Conservation (phyloP, 371 early-diverging fungal genomes). For the Phascolomyces articulosus region DNA sequence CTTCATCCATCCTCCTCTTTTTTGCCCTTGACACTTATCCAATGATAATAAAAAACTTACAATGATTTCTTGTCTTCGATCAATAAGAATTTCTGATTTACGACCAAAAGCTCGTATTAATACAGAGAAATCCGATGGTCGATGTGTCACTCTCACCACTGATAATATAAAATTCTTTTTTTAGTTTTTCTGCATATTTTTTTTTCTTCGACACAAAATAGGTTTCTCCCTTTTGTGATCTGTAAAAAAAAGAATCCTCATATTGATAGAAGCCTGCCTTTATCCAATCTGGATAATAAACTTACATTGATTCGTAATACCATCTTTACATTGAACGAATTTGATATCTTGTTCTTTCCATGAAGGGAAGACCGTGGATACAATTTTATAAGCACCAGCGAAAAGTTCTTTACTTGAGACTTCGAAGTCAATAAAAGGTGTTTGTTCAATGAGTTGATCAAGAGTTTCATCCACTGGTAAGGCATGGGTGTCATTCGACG, state of each 20-base stretch:
- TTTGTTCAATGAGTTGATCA: slow-evolving; percentile 41
- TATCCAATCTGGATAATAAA: slow-evolving; percentile 1
- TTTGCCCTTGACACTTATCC: not conserved
- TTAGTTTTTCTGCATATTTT: no score
- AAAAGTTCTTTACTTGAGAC: slow-evolving; percentile 62
- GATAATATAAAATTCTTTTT: slow-evolving; percentile 3
- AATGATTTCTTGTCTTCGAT: slow-evolving; percentile 84
- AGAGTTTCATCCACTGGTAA: slow-evolving; percentile 10
- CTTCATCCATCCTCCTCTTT: not conserved
- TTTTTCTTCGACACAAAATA: no score
- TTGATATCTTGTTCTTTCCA: slow-evolving; percentile 71
- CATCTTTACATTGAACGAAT: slow-evolving; percentile 84
- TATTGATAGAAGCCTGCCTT: not conserved
- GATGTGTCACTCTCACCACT: slow-evolving; percentile 82
- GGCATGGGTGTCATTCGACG: not conserved
- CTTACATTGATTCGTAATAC: slow-evolving; percentile 91
- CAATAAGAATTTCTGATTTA: slow-evolving; percentile 86
- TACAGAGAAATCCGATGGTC: slow-evolving; percentile 61
- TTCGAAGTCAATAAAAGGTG: slow-evolving; percentile 56
- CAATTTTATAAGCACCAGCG: slow-evolving; percentile 65
- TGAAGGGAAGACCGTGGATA: slow-evolving; percentile 67
- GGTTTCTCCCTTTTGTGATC: not conserved
- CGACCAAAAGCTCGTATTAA: slow-evolving; percentile 91
- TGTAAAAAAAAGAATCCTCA: not conserved
- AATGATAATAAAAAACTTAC: slow-evolving; percentile 53